phyloP scores from a whole-genome alignment of 2,329 filamentous ascomycete genomes.

The Talaromyces sp. region DNA sequence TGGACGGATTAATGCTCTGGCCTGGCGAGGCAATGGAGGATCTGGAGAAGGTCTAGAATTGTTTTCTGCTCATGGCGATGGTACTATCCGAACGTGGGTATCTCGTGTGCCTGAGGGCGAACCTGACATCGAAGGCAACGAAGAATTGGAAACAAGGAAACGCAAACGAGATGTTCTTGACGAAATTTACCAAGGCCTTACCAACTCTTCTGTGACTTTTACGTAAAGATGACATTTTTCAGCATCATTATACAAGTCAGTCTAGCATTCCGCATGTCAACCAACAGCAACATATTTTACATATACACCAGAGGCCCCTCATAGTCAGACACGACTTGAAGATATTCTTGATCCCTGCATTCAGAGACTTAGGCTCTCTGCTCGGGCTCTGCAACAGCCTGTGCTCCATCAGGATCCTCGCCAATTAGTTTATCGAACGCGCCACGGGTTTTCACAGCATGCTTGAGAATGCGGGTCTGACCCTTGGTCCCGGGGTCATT shows the following conservation, averaged over 20 bases:
- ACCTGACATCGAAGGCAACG: conserved; percentile 41
- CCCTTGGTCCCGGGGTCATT: conserved; percentile 35
- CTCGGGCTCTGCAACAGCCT: conserved; percentile 23
- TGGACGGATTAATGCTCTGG: conserved; percentile 67
- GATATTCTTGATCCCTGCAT: background rate
- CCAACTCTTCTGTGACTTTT: conserved; percentile 66
- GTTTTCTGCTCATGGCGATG: conserved; percentile 79
- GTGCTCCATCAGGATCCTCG: conserved; percentile 32
- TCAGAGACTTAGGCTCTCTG: conserved; percentile 2
- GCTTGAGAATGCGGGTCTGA: conserved; percentile 35
- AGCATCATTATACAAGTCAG: background rate
- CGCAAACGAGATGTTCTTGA: conserved; percentile 74
- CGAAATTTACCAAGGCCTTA: conserved; percentile 72
- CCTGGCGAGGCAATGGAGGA: conserved; percentile 63
- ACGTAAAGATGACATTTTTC: conserved; percentile 18
- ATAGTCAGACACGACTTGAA: background rate
- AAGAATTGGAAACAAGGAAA: conserved; percentile 50
- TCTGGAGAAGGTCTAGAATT: conserved; percentile 59
- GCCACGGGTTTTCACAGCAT: conserved; percentile 33
- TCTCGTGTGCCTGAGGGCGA: conserved; percentile 52
- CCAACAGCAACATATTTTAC: background rate
- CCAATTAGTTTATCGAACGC: conserved; percentile 34
- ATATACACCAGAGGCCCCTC: background rate
- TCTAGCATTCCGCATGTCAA: background rate
- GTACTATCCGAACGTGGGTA: conserved; percentile 74